Conservation (phyloP, 164 flowering plant genomes). For the Platanus orientalis region DNA sequence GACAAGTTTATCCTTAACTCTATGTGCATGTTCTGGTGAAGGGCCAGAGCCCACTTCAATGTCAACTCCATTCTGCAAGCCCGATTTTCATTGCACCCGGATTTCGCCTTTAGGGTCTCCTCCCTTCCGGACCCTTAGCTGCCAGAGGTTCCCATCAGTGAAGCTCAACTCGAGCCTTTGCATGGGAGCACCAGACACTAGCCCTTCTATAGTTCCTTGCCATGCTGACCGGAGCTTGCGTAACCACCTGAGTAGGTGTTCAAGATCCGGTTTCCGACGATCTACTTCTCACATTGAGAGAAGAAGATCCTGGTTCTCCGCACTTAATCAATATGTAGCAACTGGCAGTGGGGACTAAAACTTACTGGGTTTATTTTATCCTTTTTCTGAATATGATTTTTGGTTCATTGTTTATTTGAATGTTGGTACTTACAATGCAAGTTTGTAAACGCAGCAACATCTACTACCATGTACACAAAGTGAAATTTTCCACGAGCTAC, state of each 20-base stretch:
- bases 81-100: constrained; percentile 35
- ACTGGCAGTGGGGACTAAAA: constrained; percentile 45
- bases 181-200: constrained; percentile 54
- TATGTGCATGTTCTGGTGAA: constrained; percentile 65
- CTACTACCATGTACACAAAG: neutral
- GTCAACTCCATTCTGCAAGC: constrained; percentile 60
- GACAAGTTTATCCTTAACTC: constrained; percentile 59
- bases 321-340: constrained; percentile 47
- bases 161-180: constrained; percentile 62
- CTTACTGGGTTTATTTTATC: neutral
- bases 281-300: constrained; percentile 50
- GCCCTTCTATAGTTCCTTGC: constrained; percentile 43
- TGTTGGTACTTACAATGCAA: constrained; percentile 3
- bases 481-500: neutral
- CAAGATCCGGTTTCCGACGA: constrained; percentile 45
- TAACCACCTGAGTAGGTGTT: constrained; percentile 41
- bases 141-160: constrained; percentile 63
- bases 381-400: neutral
- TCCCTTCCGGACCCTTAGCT: constrained; percentile 56
- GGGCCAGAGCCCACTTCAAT: constrained; percentile 32
- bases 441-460: constrained; percentile 19
- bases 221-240: constrained; percentile 23
- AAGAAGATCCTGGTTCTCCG: constrained; percentile 59
- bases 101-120: constrained; percentile 39
- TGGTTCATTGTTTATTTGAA: constrained; percentile 1